phyloP scores from a whole-genome alignment of 352 stramenopile species.

The Globisporangium perplexum region DNA sequence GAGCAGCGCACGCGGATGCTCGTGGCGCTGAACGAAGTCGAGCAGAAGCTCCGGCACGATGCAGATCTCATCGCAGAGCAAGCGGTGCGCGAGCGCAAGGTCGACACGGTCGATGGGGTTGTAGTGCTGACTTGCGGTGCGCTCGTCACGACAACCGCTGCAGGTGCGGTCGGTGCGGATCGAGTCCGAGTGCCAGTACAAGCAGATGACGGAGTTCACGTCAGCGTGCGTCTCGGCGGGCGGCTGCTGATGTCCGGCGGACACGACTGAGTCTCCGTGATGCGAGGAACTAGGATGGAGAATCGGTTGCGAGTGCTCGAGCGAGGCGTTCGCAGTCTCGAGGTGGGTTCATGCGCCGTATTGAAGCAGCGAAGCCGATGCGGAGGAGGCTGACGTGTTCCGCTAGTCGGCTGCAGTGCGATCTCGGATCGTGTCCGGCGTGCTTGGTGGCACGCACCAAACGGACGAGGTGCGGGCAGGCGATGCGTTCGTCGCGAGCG shows the following conservation, averaged over 20 bases:
- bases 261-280: neutral
- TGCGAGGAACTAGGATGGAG: slow-evolving; percentile 8
- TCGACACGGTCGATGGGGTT: neutral
- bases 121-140: neutral
- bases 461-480: neutral
- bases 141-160: neutral
- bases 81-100: slow-evolving; percentile 14
- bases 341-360: slow-evolving; percentile 1
- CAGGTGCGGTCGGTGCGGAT: slow-evolving; percentile 20
- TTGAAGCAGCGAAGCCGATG: neutral
- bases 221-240: slow-evolving; percentile 5
- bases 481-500: neutral
- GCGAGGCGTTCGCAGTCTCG: slow-evolving; percentile 7
- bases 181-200: slow-evolving; percentile 15
- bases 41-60: slow-evolving; percentile 32
- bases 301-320: slow-evolving; percentile 14
- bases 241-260: neutral
- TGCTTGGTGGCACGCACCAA: neutral
- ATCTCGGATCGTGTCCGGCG: neutral
- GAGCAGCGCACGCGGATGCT: slow-evolving; percentile 27
- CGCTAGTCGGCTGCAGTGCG: slow-evolving; percentile 2
- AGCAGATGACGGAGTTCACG: slow-evolving; percentile 17
- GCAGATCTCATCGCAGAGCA: slow-evolving; percentile 26
- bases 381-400: neutral
- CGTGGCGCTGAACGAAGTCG: slow-evolving; percentile 27